These are phyloP conservation scores for Scheffersomyces lignosus DNA, from an alignment of 805 yeast species.

Conservation along the genomic window DNA sequence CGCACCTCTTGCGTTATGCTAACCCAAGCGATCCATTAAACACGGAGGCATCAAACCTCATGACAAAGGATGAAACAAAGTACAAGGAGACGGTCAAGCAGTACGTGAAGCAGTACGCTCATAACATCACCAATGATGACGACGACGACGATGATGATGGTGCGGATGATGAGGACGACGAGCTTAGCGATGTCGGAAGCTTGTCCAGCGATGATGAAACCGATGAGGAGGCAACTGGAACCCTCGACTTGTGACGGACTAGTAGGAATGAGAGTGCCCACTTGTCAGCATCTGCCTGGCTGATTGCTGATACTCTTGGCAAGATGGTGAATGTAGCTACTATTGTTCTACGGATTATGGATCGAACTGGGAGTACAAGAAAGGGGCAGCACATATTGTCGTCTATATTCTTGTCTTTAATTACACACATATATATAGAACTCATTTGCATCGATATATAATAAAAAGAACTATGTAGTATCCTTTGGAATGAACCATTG, in stretches of 20 bases:
- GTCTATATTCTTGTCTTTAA: no score
- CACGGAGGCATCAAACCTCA: conserved; percentile 81
- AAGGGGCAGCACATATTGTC: no score
- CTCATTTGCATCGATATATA: no score
- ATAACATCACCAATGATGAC: conserved; percentile 43
- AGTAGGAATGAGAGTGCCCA: no score
- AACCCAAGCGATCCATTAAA: conserved; percentile 94
- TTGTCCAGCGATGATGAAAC: conserved; percentile 50
- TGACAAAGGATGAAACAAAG: conserved; percentile 62
- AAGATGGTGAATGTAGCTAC: no score
- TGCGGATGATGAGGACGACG: conserved; percentile 34
- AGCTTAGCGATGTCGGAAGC: conserved; percentile 44
- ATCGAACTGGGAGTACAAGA: no score
- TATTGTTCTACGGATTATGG: no score
- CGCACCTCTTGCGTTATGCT: conserved; percentile 88
- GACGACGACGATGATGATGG: conserved; percentile 27
- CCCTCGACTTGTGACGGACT: conserved; percentile 7
- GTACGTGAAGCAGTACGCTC: conserved; percentile 68
- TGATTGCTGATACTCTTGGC: no score
- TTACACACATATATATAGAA: no score
- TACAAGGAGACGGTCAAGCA: conserved; percentile 71
- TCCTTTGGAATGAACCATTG: no score
- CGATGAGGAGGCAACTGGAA: conserved; percentile 24
- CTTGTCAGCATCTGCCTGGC: no score
- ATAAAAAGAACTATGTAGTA: no score